Evolutionary conservation across 129 eudicot species (phyloP).

Genomic region (Apium graveolens): DNA sequence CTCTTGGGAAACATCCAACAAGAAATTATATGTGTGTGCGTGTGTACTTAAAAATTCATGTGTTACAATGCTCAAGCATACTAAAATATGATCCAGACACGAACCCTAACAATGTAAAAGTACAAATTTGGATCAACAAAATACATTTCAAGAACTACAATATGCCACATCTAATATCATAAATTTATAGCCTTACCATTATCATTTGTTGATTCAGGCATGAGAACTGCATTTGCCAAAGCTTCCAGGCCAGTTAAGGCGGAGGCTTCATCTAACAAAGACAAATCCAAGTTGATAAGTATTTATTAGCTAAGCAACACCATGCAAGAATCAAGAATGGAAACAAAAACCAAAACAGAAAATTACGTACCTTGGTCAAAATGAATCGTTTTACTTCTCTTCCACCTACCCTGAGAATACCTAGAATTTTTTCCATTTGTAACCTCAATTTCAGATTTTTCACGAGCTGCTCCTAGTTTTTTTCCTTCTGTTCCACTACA

Average conservation of each 20-base stretch:
- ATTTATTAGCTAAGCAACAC: neutral
- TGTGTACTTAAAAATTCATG: neutral
- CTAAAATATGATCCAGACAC: neutral
- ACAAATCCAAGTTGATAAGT: neutral
- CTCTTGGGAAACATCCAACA: too few relatives aligned
- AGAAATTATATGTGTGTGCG: too few relatives aligned
- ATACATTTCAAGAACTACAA: neutral
- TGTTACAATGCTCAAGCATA: neutral
- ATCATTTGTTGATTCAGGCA: constrained; percentile 29
- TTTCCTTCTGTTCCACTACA: constrained; percentile 42
- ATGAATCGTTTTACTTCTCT: constrained; percentile 36
- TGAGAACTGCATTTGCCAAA: constrained; percentile 48
- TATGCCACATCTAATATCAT: neutral
- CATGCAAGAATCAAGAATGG: neutral
- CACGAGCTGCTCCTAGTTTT: constrained; percentile 18
- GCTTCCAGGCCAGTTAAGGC: constrained; percentile 50
- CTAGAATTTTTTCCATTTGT: constrained; percentile 6
- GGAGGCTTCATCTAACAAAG: constrained; percentile 35
- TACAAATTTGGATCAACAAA: neutral
- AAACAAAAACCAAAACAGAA: neutral
- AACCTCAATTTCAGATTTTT: constrained; percentile 7
- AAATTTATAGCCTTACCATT: constrained; percentile 26
- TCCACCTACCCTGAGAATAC: constrained; percentile 37
- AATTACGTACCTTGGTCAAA: constrained; percentile 38
- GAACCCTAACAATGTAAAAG: neutral